Conservation (phyloP, 2,329 filamentous ascomycete species). For the Boeremia lycopersici region DNA sequence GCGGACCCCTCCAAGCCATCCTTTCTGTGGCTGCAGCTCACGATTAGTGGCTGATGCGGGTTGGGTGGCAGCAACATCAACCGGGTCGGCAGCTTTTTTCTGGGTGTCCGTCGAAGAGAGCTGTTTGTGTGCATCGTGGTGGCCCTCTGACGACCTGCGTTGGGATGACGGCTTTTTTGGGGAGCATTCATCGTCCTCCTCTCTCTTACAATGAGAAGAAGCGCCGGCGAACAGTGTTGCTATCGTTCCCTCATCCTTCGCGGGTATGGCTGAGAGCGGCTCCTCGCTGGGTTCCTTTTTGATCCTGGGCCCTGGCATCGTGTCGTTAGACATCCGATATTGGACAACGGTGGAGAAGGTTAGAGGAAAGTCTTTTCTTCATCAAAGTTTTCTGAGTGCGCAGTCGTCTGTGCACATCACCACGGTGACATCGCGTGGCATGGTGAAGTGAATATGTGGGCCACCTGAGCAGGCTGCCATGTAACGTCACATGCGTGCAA, state of each 20-base stretch:
- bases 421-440: slow-evolving; percentile 1
- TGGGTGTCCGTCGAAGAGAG: not conserved
- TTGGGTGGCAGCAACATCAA: not conserved
- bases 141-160: not conserved
- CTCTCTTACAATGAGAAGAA: not conserved
- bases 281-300: slow-evolving; percentile 18
- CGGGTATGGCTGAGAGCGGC: not conserved
- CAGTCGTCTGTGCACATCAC: not conserved
- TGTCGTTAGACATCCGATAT: not conserved
- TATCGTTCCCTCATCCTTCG: not conserved
- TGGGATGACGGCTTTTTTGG: not conserved
- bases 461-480: not conserved
- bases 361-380: not conserved
- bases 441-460: slow-evolving; percentile 3
- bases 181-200: not conserved
- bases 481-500: not conserved
- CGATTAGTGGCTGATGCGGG: not conserved
- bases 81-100: not conserved
- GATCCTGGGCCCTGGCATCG: slow-evolving; percentile 11
- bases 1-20: not conserved
- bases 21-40: slow-evolving; percentile 6
- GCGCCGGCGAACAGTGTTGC: not conserved
- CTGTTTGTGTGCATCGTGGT: not conserved
- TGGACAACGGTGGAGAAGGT: not conserved
- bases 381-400: not conserved